Percentiles rank a stretch among this genome's conserved stretches.
These are phyloP conservation scores for Candida maesae DNA, from an alignment of 805 yeast species.

Conservation along the genomic window DNA sequence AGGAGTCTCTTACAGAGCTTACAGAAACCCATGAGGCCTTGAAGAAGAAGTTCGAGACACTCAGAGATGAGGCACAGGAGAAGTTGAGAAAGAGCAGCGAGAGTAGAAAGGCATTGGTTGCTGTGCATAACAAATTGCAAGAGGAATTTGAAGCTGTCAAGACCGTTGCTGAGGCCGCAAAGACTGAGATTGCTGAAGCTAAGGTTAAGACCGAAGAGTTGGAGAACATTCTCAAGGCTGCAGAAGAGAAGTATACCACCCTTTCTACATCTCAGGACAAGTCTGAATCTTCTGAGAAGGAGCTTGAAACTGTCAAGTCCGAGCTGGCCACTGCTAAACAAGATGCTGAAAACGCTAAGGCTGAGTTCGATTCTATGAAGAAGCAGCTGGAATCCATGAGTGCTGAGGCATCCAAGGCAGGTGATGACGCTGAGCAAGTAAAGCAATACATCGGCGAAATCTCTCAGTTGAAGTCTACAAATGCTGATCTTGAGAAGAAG, in stretches of 20 bases:
- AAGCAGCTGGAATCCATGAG: conserved; percentile 11
- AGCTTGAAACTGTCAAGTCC: conserved; percentile 4
- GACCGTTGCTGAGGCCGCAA: conserved; percentile 3
- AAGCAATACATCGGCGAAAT: conserved; percentile 37
- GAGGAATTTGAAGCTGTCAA: conserved; percentile 5
- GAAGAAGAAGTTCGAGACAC: conserved; percentile 5
- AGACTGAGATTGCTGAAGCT: background rate
- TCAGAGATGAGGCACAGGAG: conserved; percentile 29
- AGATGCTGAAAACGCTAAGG: background rate
- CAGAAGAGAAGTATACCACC: background rate
- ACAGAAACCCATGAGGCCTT: conserved; percentile 16
- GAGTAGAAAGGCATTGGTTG: conserved; percentile 21
- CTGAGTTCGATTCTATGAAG: conserved; percentile 6
- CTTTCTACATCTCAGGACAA: conserved; percentile 1
- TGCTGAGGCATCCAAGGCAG: conserved; percentile 21
- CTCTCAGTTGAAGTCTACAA: conserved; percentile 30
- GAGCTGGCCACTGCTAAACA: background rate
- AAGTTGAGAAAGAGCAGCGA: conserved; percentile 23
- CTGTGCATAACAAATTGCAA: conserved; percentile 15
- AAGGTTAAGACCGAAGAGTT: background rate
- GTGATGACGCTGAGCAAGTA: conserved; percentile 28
- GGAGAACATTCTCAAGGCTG: background rate
- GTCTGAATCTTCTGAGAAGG: conserved; percentile 10
- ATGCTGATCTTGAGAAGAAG: conserved; percentile 32
- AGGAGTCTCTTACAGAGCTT: conserved; percentile 28